Percentiles rank a stretch among this genome's conserved stretches.
Evolutionary conservation across 176 grass and related monocot species (phyloP).

Genomic region (Puccinellia tenuiflora): DNA sequence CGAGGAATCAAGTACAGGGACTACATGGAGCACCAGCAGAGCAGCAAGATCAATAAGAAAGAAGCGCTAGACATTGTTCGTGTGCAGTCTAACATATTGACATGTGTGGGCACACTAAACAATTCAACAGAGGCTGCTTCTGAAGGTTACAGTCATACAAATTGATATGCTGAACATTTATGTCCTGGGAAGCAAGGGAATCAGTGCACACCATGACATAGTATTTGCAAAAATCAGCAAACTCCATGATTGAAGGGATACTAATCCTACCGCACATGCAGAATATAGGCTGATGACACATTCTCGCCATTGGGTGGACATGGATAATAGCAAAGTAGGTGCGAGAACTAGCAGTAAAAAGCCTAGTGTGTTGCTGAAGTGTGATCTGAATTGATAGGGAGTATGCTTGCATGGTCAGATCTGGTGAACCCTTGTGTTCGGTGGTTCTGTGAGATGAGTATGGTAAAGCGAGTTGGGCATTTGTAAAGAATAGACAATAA

Average conservation of each 20-base stretch:
- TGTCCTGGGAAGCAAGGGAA: not conserved
- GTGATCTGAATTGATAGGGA: not conserved
- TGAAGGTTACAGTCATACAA: not conserved
- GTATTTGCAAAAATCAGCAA: not conserved
- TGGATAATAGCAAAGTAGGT: not conserved
- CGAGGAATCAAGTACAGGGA: constrained; percentile 50
- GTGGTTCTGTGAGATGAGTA: not conserved
- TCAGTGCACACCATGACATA: not conserved
- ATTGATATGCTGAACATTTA: not conserved
- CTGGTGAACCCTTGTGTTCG: not conserved
- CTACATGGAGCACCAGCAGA: constrained; percentile 67
- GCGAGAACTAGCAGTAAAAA: not conserved
- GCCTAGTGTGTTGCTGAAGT: not conserved
- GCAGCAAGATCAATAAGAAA: constrained; percentile 43
- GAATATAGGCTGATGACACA: not conserved
- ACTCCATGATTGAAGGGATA: not conserved
- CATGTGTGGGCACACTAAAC: not conserved
- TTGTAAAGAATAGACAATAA: not conserved
- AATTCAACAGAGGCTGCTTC: not conserved
- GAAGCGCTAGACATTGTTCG: constrained; percentile 38
- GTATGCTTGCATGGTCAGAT: not conserved
- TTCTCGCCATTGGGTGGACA: not conserved
- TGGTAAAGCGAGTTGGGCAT: not conserved
- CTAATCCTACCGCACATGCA: not conserved
- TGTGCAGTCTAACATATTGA: constrained; percentile 6